A percentile compares a stretch with the other conserved stretches of the same genome.
Evolutionary conservation across 1,139 yeast species (phyloP).

Genomic region (Yamadazyma atlantica): DNA sequence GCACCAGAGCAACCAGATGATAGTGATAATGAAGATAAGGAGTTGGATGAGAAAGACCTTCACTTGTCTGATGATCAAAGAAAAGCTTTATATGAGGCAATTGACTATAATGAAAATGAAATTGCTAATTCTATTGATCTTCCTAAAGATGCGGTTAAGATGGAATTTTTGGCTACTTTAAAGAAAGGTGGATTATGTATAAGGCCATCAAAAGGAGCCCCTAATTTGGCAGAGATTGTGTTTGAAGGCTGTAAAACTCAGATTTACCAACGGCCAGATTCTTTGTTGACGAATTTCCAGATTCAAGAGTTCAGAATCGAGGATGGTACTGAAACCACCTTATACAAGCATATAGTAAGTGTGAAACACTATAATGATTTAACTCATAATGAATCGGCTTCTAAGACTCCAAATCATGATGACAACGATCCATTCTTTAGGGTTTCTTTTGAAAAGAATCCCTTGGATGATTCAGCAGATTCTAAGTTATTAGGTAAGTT

Average conservation of each 20-base stretch:
- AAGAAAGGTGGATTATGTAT: slow-evolving; percentile 77
- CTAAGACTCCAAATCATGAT: slow-evolving; percentile 6
- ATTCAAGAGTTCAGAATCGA: slow-evolving; percentile 81
- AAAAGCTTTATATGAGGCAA: slow-evolving; percentile 87
- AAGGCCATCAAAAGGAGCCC: slow-evolving; percentile 33
- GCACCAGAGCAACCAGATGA: slow-evolving; percentile 11
- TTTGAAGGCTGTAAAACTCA: slow-evolving; percentile 83
- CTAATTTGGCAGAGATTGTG: slow-evolving; percentile 69
- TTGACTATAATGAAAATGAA: slow-evolving; percentile 80
- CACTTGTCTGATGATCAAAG: slow-evolving; percentile 61
- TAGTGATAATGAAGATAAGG: slow-evolving; percentile 6
- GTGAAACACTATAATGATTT: slow-evolving; percentile 52
- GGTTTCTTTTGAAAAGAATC: slow-evolving; percentile 80
- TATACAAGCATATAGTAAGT: slow-evolving; percentile 85
- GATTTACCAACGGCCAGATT: slow-evolving; percentile 75
- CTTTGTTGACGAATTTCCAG: slow-evolving; percentile 69
- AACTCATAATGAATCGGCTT: slow-evolving; percentile 5
- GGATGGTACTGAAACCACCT: slow-evolving; percentile 74
- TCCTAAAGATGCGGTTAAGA: slow-evolving; percentile 70
- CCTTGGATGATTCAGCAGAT: slow-evolving; percentile 81
- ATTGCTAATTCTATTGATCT: slow-evolving; percentile 55
- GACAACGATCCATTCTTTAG: slow-evolving; percentile 70
- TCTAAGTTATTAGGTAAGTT: slow-evolving; percentile 71
- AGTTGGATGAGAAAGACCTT: slow-evolving; percentile 17
- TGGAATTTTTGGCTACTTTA: slow-evolving; percentile 67